These are phyloP conservation scores for Wickerhamiella infanticola DNA, from an alignment of 1,139 yeast species.

Conservation along the genomic window DNA sequence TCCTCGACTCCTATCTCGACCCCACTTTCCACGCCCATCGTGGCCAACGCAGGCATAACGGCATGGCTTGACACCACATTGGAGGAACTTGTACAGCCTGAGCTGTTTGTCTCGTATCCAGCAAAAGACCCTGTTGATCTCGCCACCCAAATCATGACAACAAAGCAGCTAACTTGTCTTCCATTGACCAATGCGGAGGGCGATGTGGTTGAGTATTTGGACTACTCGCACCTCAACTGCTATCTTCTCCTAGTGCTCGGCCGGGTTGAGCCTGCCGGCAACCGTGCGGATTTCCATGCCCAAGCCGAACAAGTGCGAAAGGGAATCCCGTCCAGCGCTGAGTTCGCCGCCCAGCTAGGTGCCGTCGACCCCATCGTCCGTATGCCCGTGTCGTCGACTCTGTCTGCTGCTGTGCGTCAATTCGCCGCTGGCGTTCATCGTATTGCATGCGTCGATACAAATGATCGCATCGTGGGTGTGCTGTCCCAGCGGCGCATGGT, in stretches of 20 bases:
- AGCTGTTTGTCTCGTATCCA: constrained; percentile 56
- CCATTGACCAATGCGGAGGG: constrained; percentile 51
- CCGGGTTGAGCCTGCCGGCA: constrained; percentile 30
- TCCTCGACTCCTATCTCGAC: not conserved
- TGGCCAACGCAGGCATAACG: not conserved
- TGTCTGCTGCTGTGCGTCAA: constrained; percentile 64
- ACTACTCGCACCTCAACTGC: constrained; percentile 80
- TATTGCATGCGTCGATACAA: constrained; percentile 57
- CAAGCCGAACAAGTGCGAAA: constrained; percentile 23
- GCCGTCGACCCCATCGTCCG: constrained; percentile 79
- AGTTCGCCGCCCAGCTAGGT: constrained; percentile 59
- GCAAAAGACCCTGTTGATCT: constrained; percentile 57
- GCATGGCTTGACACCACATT: constrained; percentile 31
- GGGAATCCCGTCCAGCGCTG: constrained; percentile 48
- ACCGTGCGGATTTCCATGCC: constrained; percentile 18
- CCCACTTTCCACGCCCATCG: not conserved
- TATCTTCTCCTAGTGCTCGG: constrained; percentile 64
- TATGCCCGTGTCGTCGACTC: constrained; percentile 49
- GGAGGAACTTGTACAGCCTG: constrained; percentile 60
- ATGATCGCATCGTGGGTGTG: constrained; percentile 39
- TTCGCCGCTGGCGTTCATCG: constrained; percentile 88
- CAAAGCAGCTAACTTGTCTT: constrained; percentile 63
- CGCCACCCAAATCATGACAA: constrained; percentile 65
- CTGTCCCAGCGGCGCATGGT: constrained; percentile 79
- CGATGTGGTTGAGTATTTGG: constrained; percentile 41